These are phyloP conservation scores for Sporisorium reilianum DNA, from an alignment of 1,284 basidiomycete species.

Conservation along the genomic window DNA sequence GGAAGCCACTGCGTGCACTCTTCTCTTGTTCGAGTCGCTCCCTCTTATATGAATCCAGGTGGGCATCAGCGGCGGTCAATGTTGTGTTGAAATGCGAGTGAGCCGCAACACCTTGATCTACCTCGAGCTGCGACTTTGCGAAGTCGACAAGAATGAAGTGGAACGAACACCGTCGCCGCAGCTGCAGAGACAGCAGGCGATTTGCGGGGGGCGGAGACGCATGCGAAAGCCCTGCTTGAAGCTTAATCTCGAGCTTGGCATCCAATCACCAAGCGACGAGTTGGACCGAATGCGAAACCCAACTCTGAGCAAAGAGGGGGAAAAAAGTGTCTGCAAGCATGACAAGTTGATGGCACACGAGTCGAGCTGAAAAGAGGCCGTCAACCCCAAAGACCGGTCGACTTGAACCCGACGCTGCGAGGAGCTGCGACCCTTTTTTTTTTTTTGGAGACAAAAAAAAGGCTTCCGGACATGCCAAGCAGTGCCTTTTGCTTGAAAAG, in stretches of 20 bases:
- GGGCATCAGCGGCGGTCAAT: too few relatives aligned
- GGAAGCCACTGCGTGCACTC: too few relatives aligned
- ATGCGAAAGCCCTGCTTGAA: neutral
- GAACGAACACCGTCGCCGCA: neutral
- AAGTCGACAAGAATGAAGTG: neutral
- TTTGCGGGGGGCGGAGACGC: neutral
- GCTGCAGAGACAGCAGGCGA: neutral
- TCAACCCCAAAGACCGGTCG: conserved; percentile 12
- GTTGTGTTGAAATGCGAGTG: too few relatives aligned
- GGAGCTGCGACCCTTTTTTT: too few relatives aligned
- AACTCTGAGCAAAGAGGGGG: too few relatives aligned
- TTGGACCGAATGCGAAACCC: too few relatives aligned
- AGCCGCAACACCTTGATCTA: too few relatives aligned
- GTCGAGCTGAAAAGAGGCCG: neutral
- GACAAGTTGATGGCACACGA: neutral
- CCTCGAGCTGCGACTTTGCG: too few relatives aligned
- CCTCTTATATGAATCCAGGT: too few relatives aligned
- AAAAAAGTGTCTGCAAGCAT: neutral
- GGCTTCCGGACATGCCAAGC: conserved; percentile 11
- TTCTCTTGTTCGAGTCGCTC: too few relatives aligned
- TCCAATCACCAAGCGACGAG: neutral
- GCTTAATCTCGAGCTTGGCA: neutral
- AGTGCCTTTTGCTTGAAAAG: too few relatives aligned
- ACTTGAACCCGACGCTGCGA: neutral
- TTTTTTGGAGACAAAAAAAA: conserved; percentile 4